Evolutionary conservation across 2,329 filamentous ascomycete species (phyloP).

Genomic region (Parastagonospora nodorum): DNA sequence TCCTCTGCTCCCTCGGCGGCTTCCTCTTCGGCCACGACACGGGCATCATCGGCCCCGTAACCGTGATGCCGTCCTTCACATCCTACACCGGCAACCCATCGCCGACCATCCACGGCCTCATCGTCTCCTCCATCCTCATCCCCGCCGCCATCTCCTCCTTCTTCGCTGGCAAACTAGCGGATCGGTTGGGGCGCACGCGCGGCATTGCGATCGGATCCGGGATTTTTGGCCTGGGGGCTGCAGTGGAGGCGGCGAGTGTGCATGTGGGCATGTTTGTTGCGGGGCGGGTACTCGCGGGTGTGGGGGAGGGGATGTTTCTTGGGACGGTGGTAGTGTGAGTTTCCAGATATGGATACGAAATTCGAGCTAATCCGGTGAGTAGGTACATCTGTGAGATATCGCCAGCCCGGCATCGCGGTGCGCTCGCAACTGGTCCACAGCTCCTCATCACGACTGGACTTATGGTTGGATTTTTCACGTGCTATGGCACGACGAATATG

Average conservation of each 20-base stretch:
- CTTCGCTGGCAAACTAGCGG: conserved; percentile 62
- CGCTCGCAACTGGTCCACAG: conserved; percentile 59
- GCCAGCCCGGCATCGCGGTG: conserved; percentile 56
- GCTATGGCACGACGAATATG: conserved; percentile 60
- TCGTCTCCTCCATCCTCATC: conserved; percentile 64
- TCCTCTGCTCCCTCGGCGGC: conserved; percentile 26
- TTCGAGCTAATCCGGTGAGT: not conserved
- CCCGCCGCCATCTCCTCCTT: conserved; percentile 60
- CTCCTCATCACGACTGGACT: conserved; percentile 58
- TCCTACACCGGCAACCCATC: conserved; percentile 57
- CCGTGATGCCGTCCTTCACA: conserved; percentile 61
- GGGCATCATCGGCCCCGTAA: conserved; percentile 64
- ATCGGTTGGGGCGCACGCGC: conserved; percentile 57
- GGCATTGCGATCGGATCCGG: conserved; percentile 57
- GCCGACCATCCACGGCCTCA: conserved; percentile 60
- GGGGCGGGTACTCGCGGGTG: conserved; percentile 61
- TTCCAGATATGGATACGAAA: not conserved
- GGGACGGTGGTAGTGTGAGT: conserved; percentile 57
- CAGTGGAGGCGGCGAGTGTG: conserved; percentile 57
- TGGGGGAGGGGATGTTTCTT: conserved; percentile 63
- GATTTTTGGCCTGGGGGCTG: conserved; percentile 60
- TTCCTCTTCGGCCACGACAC: conserved; percentile 49
- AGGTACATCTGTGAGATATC: conserved; percentile 65
- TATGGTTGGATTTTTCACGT: conserved; percentile 63
- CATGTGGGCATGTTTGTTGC: conserved; percentile 59